Evolutionary conservation across 768 basidiomycete species (phyloP), one percentile per base, ranked within the genome.

Genomic region (Lentinus brumalis): DNA sequence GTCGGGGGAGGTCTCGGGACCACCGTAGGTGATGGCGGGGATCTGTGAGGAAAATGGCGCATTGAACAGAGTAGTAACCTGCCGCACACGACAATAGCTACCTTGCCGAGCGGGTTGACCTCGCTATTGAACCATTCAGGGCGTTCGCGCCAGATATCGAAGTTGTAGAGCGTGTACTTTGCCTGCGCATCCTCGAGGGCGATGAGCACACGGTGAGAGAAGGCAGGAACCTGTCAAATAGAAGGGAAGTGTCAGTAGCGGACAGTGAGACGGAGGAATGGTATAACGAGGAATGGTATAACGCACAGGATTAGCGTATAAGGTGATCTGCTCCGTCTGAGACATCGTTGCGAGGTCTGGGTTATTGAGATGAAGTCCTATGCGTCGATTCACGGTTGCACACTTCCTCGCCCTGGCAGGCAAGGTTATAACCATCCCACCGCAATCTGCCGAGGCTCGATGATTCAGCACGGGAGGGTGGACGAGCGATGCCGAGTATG

Each of bases 101-200:
- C 87, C 81, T 87, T 88, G 71, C 82, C 81, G 1, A 79, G 84
- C 1, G 83, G 83, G 71, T 89, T 89, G 32, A 90, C 81, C 60
- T 84, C 79, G 0, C 80, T 77, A 0, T 80, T 81, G 68, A 85
- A 88, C 87, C 87, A 88, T 6, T 35, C 35, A 51, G 80, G 81
- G 0, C 87, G 87, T 72, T 89, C 89, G 73, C 85, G 83, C 64
- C 56, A 45, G 9, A 89, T 69, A 66, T 87, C 84, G 44, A 90
- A 79, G 63, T 85, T 79, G 61, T 75, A 86, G 7, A 76, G 69
- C 26, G 77, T 82, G 69, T 76, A 84, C 1, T 78, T 64, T 2
- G 81, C 76, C 3, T 79, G 75, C 1, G 82, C 78, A 62, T 89
- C 86, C 15, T 78, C 75, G 29, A 90, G 78, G 1, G 86, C 85